Evolutionary conservation across 805 yeast genomes (phyloP).

Genomic region (Spathaspora passalidarum): DNA sequence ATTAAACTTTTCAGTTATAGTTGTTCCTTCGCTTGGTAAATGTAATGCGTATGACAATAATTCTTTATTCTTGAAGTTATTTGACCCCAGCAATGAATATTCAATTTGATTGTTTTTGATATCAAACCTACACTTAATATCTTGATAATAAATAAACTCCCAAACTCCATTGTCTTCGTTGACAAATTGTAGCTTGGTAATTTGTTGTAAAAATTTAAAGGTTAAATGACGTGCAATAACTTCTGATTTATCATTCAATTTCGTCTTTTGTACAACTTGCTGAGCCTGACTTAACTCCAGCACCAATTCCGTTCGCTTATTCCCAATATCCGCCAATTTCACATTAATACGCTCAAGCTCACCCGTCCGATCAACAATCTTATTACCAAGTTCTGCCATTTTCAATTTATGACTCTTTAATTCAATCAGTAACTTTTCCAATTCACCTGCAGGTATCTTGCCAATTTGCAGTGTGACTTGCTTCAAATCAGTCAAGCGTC

Average conservation of each 20-base stretch:
- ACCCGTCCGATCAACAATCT: neutral
- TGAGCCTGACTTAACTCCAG: neutral
- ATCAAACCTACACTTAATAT: constrained; percentile 7
- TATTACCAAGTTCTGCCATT: neutral
- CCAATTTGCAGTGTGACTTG: neutral
- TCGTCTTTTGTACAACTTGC: neutral
- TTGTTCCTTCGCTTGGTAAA: neutral
- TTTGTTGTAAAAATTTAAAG: neutral
- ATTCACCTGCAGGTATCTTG: constrained; percentile 5
- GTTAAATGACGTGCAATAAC: neutral
- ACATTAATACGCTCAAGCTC: neutral
- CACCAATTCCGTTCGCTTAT: no score
- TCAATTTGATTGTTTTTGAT: constrained; percentile 4
- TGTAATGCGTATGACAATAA: constrained; percentile 1
- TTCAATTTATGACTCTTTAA: neutral
- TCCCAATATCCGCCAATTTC: neutral
- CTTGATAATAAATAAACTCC: constrained; percentile 2
- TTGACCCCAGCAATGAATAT: neutral
- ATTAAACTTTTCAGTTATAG: constrained; percentile 11
- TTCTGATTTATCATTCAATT: neutral
- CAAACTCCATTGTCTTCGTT: neutral
- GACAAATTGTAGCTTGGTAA: neutral
- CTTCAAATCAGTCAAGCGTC: neutral
- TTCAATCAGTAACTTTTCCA: constrained; percentile 14
- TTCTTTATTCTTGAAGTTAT: constrained; percentile 11